phyloP scores from a whole-genome alignment of 2,329 filamentous ascomycete genomes.

The Penicillium aurantiogriseum region DNA sequence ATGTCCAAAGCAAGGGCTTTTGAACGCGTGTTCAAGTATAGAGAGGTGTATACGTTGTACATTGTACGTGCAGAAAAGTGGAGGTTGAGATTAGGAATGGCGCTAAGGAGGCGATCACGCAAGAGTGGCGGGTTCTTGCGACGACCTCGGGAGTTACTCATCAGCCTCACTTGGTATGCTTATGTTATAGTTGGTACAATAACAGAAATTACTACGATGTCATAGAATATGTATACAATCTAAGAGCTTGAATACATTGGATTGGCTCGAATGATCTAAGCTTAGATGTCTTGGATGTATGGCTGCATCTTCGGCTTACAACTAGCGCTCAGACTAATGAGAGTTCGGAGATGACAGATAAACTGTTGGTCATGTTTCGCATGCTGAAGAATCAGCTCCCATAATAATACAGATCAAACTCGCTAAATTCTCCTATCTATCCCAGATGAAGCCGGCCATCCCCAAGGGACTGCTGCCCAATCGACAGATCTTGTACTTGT shows the following conservation, averaged over 20 bases:
- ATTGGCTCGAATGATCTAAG: background rate
- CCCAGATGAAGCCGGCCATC: conserved; percentile 28
- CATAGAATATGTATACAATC: background rate
- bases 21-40: background rate
- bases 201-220: background rate
- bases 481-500: conserved; percentile 57
- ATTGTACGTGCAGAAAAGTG: conserved; percentile 4
- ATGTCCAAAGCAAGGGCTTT: background rate
- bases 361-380: conserved; percentile 8
- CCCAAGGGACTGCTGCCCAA: conserved; percentile 41
- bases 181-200: background rate
- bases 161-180: background rate
- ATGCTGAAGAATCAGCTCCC: conserved; percentile 10
- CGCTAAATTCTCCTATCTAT: conserved; percentile 8
- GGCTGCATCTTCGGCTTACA: background rate
- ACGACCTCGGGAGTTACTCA: background rate
- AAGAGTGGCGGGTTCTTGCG: conserved; percentile 26
- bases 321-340: background rate
- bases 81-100: conserved; percentile 20
- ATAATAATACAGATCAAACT: conserved; percentile 24
- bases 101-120: conserved; percentile 31
- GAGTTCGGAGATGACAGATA: background rate
- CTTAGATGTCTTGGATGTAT: background rate
- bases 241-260: background rate
- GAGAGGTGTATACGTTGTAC: background rate